These are phyloP conservation scores for Nakaseomyces nivariensis DNA, from an alignment of 1,139 yeast genomes.

Conservation along the genomic window DNA sequence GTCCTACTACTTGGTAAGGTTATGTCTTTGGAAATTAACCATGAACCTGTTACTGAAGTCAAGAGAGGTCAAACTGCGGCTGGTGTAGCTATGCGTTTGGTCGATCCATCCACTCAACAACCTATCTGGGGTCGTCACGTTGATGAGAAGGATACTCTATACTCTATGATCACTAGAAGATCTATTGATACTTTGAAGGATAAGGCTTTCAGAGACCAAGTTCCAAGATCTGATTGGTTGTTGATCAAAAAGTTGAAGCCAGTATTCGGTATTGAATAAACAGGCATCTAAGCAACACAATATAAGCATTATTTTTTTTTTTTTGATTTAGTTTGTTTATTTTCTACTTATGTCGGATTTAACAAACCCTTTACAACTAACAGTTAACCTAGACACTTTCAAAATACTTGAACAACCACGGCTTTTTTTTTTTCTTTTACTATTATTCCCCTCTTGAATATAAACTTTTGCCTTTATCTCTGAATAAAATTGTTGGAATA, in stretches of 20 bases:
- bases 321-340: background rate
- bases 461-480: too few species aligned
- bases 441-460: too few species aligned
- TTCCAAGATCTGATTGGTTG: constrained; percentile 91
- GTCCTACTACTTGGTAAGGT: constrained; percentile 76
- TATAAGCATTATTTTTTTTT: too few species aligned
- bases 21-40: constrained; percentile 85
- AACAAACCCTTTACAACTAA: too few species aligned
- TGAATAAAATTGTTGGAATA: too few species aligned
- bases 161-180: constrained; percentile 77
- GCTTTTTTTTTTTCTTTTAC: too few species aligned
- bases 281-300: too few species aligned
- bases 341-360: too few species aligned
- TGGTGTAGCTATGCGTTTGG: constrained; percentile 98
- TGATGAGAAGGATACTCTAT: constrained; percentile 81
- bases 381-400: too few species aligned
- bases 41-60: constrained; percentile 66
- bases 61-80: constrained; percentile 94
- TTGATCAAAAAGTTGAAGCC: constrained; percentile 82
- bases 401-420: too few species aligned
- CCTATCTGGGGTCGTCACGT: constrained; percentile 99
- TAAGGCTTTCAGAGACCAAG: constrained; percentile 92
- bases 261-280: constrained; percentile 45
- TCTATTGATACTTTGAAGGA: constrained; percentile 96
- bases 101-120: constrained; percentile 82